Conservation (phyloP, 345 rosid species). For the Murraya paniculata region DNA sequence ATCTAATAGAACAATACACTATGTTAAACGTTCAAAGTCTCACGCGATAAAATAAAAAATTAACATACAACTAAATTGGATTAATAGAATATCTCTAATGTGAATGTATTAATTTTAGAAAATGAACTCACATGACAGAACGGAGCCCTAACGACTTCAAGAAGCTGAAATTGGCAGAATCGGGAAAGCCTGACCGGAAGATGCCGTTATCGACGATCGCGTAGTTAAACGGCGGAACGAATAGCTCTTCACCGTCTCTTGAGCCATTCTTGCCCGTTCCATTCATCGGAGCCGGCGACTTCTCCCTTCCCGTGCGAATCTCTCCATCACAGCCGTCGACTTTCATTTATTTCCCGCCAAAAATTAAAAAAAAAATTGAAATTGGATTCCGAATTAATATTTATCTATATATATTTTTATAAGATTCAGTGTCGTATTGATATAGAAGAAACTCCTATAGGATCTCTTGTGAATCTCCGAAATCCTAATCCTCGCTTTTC, state of each 20-base stretch:
- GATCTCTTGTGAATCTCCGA: conserved; percentile 3
- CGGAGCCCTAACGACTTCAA: conserved; percentile 58
- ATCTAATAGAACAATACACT: conserved; percentile 30
- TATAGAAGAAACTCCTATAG: neutral
- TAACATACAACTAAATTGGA: neutral
- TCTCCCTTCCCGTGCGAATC: neutral
- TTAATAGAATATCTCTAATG: neutral
- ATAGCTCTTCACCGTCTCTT: conserved; percentile 36
- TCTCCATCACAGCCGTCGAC: conserved; percentile 2
- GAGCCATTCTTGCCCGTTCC: conserved; percentile 13
- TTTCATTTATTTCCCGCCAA: conserved; percentile 24
- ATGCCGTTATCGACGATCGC: conserved; percentile 66
- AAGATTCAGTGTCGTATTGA: neutral
- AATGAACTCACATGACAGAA: conserved; percentile 53
- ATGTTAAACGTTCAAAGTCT: neutral
- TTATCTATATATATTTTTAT: neutral
- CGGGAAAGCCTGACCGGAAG: conserved; percentile 76
- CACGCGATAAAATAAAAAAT: neutral
- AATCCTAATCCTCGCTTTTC: neutral
- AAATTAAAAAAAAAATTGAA: neutral
- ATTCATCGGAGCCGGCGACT: neutral
- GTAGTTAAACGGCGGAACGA: conserved; percentile 75
- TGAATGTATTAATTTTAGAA: neutral
- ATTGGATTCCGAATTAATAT: neutral
- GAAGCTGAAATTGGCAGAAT: conserved; percentile 63